phyloP scores from a whole-genome alignment of 176 grass and related monocot genomes.

The Avena atlantica region DNA sequence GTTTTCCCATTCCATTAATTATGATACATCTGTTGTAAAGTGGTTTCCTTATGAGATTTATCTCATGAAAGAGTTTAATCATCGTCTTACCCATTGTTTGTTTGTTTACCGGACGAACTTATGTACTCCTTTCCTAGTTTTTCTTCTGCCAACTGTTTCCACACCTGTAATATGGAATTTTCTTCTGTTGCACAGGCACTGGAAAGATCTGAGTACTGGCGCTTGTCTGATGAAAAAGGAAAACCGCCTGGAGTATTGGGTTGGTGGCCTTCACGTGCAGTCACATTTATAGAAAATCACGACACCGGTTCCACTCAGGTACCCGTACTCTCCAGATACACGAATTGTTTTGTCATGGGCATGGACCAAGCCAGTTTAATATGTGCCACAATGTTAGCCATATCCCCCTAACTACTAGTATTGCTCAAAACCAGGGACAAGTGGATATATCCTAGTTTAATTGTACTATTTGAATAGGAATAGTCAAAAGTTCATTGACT shows the following conservation, averaged over 20 bases:
- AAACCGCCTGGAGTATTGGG: slow-evolving; percentile 90
- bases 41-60: slow-evolving; percentile 32
- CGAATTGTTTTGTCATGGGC: not conserved
- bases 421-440: not conserved
- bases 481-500: slow-evolving; percentile 5
- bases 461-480: slow-evolving; percentile 24
- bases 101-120: not conserved
- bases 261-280: slow-evolving; percentile 98
- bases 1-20: slow-evolving; percentile 6
- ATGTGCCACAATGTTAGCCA: not conserved
- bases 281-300: slow-evolving; percentile 99
- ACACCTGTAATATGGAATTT: slow-evolving; percentile 41
- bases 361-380: not conserved
- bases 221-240: slow-evolving; percentile 83
- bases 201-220: slow-evolving; percentile 96
- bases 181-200: slow-evolving; percentile 62
- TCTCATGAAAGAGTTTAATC: slow-evolving; percentile 16
- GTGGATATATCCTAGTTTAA: slow-evolving; percentile 1
- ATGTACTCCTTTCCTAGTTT: slow-evolving; percentile 1
- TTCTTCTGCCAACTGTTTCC: slow-evolving; percentile 33
- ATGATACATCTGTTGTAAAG: slow-evolving; percentile 33
- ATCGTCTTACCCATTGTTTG: not conserved
- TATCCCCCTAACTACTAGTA: not conserved
- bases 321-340: slow-evolving; percentile 16
- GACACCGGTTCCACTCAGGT: slow-evolving; percentile 99